Base-by-base conservation (phyloP, 176 grass and related monocot species). In the Aechmea fasciata region DNA sequence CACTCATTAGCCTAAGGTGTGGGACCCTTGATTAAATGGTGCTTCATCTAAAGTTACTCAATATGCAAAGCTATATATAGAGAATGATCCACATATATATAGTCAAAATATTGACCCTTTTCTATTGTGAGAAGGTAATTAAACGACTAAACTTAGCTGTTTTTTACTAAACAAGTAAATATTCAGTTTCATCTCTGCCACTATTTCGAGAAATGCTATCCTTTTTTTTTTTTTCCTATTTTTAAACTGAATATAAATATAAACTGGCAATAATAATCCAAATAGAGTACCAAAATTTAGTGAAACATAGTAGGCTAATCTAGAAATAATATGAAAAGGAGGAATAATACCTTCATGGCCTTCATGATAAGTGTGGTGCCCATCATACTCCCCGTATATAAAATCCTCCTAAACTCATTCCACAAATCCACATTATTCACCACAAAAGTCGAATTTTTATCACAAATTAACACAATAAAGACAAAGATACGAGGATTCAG, bases 281-380 rank as follows among this genome's bases (percentile, higher is more conserved):
- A 14, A 3, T 55, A 13, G n/a, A 55, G n/a, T 3, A 55, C 12
- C 3, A 55, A 13, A 55, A 55, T 14, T 12, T 55, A 55, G 52
- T 13, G 52, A 55, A 55, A 55, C 52, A 13, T 14, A 55, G 12
- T 55, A 55, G n/a, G 13, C 11, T 55, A 12, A 55, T 55, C 13
- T 73, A 22, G 1, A 23, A 49, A 67, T 63, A 70, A 71, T 51
- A 72, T 13, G 47, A 67, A 54, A 66, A 6, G 57, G 62, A 69
- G 51, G 13, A 12, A 50, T 28, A 25, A 26, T 71, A 71, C 82
- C 23, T 89, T 85, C 89, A 17, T 91, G 22, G 71, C 53, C 69
- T 83, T 92, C 93, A 72, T 77, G 15, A 19, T 85, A 97, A 62
- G 93, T 97, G 67, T 92, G 89, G 65, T 87, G 84, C 5, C 79